Evolutionary conservation across 2,329 filamentous ascomycete genomes (phyloP), one percentile per base, ranked within the genome.

Genomic region (Calonectria multiphialidica): DNA sequence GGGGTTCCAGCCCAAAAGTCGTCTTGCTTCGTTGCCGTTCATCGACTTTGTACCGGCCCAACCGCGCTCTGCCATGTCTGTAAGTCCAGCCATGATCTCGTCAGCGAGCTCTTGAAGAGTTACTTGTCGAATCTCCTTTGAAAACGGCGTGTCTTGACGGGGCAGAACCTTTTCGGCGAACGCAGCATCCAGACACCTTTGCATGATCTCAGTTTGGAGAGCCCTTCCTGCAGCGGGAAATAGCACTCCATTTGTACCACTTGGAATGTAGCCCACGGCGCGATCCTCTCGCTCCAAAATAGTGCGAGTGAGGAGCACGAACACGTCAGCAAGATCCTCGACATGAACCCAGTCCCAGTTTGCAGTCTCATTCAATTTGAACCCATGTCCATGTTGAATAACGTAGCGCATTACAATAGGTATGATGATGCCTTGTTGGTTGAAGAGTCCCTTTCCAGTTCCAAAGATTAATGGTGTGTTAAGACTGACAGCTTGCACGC

Each of bases 21-120:
- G 13, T 35, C 50, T 70, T 53, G 62, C 23, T 30, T 47, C 61
- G 12, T 21, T 70, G 18, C 66, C 70, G 6, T 47, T 72, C 70
- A 69, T 72, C 18, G 59, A 47, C 70, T 70, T 72, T 5, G 30
- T 65, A 1, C 70, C 66, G 16, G 61, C 66, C 66, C 66, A 70
- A 30, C 70, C 66, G 0, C 66, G 70, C 44, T 72, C 70, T 15
- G 66, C 70, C 21, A 72, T 70, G 30, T 70, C 49, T 15, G 33
- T 25, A 2, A 72, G 40, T 2, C 70, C 70, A 25, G 59, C 66
- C 21, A 49, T 70, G 35, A 72, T 61, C 61, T 72, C 66, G n/a
- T 70, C 70, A 2, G 70, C 70, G 5, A 72, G 49, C 2, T 72
- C 49, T 33, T 72, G 66, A 1, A 72, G 3, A n/a, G 28, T 30